Percentiles rank a stretch among this genome's conserved stretches.
Evolutionary conservation across 1,284 basidiomycete genomes (phyloP).

Genomic region (Papiliotrema terrestris): DNA sequence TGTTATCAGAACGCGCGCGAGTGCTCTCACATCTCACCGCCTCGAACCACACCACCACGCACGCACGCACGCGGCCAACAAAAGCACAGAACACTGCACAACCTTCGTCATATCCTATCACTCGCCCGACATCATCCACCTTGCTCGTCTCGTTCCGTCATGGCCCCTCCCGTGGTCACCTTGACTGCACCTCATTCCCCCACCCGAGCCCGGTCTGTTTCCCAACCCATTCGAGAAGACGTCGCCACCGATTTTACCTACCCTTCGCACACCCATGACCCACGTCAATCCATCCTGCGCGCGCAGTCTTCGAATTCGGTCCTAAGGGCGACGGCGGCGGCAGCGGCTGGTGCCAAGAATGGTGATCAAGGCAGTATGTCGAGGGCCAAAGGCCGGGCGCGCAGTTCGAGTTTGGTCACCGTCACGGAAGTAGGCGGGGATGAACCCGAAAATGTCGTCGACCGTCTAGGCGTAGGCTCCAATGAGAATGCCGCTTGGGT

Average conservation of each 20-base stretch:
- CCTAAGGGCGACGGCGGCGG: background rate
- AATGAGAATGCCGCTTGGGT: constrained; percentile 99
- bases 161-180: constrained; percentile 26
- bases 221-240: constrained; percentile 43
- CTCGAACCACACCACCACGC: no score
- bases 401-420: constrained; percentile 78
- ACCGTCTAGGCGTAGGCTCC: constrained; percentile 69
- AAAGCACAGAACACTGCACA: no score
- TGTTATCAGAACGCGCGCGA: no score
- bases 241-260: constrained; percentile 24
- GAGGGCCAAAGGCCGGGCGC: constrained; percentile 55
- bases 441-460: constrained; percentile 71
- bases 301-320: constrained; percentile 21
- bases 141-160: background rate
- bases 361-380: background rate
- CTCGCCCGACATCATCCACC: no score
- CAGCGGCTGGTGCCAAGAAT: background rate
- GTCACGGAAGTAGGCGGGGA: constrained; percentile 80
- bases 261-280: constrained; percentile 6
- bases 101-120: no score
- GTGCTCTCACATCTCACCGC: no score
- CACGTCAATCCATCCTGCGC: constrained; percentile 10
- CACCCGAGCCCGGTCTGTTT: constrained; percentile 38
- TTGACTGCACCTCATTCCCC: constrained; percentile 36
- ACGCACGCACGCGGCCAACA: no score